A percentile compares a stretch with the other conserved stretches of the same genome.
Conservation (phyloP, 768 basidiomycete species). For the Mycena filopes region DNA sequence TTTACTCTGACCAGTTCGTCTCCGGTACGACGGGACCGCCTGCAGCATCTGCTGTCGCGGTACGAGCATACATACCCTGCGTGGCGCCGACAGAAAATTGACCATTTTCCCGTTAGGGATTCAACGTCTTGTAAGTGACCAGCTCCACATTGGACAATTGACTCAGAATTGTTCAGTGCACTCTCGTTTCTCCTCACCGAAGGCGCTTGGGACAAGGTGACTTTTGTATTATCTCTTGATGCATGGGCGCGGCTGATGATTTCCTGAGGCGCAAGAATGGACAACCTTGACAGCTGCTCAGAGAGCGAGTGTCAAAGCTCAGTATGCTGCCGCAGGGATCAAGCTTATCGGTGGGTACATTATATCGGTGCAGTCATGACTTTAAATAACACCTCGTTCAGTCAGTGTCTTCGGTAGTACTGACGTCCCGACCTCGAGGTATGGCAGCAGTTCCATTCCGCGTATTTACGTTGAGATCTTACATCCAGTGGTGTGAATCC, state of each 20-base stretch:
- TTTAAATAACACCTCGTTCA: too few relatives aligned
- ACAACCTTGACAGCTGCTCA: conserved; percentile 54
- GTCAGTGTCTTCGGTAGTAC: too few relatives aligned
- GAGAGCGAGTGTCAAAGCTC: conserved; percentile 58
- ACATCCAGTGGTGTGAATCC: conserved; percentile 69
- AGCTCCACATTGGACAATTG: too few relatives aligned
- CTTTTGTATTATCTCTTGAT: background rate
- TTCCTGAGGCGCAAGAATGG: conserved; percentile 61
- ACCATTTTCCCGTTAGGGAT: conserved; percentile 53
- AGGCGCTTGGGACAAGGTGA: conserved; percentile 67
- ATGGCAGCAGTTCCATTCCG: conserved; percentile 55
- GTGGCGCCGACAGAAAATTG: too few relatives aligned
- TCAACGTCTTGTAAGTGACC: conserved; percentile 61
- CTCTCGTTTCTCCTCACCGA: conserved; percentile 65
- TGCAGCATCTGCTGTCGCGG: conserved; percentile 54
- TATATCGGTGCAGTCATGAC: too few relatives aligned
- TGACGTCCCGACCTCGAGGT: too few relatives aligned
- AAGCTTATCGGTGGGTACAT: conserved; percentile 51
- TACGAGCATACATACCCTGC: conserved; percentile 32
- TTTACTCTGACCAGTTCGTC: conserved; percentile 50
- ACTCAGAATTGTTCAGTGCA: conserved; percentile 38
- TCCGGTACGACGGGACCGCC: conserved; percentile 62
- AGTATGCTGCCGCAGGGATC: conserved; percentile 70
- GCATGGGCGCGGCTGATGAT: background rate
- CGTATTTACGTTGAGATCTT: conserved; percentile 69